These are phyloP conservation scores for Aspergillus ellipticus DNA, from an alignment of 495 filamentous ascomycete species.

Conservation along the genomic window DNA sequence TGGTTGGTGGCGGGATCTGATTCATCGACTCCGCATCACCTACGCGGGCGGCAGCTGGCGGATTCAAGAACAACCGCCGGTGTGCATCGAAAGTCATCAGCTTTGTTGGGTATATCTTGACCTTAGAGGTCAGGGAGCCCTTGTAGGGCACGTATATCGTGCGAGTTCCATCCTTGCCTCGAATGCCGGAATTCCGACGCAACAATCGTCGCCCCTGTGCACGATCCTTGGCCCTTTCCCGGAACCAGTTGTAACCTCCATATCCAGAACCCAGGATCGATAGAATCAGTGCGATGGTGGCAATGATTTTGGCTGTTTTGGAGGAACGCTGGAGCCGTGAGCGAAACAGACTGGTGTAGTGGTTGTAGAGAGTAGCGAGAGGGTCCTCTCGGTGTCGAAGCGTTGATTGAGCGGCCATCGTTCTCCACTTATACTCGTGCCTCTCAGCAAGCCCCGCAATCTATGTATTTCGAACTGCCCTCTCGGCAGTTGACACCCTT, in stretches of 20 bases:
- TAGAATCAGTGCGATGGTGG: conserved; percentile 66
- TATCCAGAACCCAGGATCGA: conserved; percentile 74
- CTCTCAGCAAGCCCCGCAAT: not conserved
- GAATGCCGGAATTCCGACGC: conserved; percentile 86
- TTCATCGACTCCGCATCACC: conserved; percentile 59
- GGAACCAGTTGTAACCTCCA: conserved; percentile 72
- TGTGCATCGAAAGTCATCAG: conserved; percentile 94
- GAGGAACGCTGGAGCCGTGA: conserved; percentile 59
- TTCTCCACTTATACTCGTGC: conserved; percentile 7
- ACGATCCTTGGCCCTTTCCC: conserved; percentile 64
- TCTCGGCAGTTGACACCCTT: conserved; percentile 16
- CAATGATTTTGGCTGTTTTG: conserved; percentile 64
- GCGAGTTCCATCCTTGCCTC: conserved; percentile 88
- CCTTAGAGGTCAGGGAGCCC: conserved; percentile 74
- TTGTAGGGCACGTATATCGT: conserved; percentile 94
- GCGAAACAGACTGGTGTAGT: conserved; percentile 61
- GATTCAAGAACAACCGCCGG: conserved; percentile 86
- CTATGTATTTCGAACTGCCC: conserved; percentile 3
- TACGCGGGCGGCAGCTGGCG: conserved; percentile 71
- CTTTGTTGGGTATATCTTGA: conserved; percentile 91
- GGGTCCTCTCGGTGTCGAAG: conserved; percentile 68
- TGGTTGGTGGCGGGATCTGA: conserved; percentile 78
- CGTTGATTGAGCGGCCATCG: conserved; percentile 85
- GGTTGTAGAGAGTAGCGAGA: conserved; percentile 61
- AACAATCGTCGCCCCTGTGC: conserved; percentile 75